Evolutionary conservation across 306 rosid species (phyloP), one percentile per base, ranked within the genome.

Genomic region (Herpetospermum pedunculosum): DNA sequence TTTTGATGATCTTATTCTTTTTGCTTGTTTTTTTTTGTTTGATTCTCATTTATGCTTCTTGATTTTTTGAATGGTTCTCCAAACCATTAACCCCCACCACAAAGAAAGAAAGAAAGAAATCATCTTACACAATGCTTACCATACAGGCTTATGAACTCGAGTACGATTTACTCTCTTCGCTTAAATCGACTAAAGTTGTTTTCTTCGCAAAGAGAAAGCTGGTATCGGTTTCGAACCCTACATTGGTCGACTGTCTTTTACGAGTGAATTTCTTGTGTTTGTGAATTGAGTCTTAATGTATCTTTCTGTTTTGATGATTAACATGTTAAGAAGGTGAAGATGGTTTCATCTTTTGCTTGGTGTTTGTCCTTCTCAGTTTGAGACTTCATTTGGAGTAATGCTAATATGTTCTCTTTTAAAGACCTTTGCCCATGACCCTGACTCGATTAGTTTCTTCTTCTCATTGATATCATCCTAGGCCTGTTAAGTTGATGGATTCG

Each of bases 111-210:
- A 28, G 53, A 48, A 58, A 58, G 64, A 58, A 28, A 58, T 37
- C 84, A 18, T 76, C 84, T 83, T 83, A 80, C 83, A 81, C 78
- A 81, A 78, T 75, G 80, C 80, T 75, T 75, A 52, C 80, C 82
- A 67, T 79, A 80, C 85, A 41, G 75, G 38, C 75, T 47, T 70
- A 25, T 70, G 59, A 44, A 70, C 75, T 46, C 28, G 38, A 58
- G 40, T 2, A 40, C 15, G 21, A 40, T 65, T 65, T 64, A 35
- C 52, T 38, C 34, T 65, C n/a, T 72, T 72, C 14, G 44, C 49
- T 50, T 50, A 48, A 72, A 19, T 48, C 63, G n/a, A 67, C 52
- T 40, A 13, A 40, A 25, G 72, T 67, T 41, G 72, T 67, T 67
- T 67, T 8, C 72, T 21, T 64, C 29, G 5, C 49, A 35, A 53